Conservation (phyloP, 2,329 filamentous ascomycete species). For the Ophiosphaerella korrae region DNA sequence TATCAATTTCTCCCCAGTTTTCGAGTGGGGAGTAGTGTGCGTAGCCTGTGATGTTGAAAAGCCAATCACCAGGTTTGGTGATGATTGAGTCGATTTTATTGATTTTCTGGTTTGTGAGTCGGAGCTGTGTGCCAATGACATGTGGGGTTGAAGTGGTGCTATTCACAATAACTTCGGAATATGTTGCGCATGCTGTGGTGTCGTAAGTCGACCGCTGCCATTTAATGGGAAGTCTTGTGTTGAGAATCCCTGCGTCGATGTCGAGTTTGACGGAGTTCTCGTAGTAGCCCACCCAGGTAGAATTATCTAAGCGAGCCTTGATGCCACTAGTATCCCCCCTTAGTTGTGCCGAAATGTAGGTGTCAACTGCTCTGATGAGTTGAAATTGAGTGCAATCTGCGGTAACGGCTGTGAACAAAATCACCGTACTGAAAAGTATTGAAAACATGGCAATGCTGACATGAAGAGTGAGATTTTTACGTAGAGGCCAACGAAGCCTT, state of each 20-base stretch:
- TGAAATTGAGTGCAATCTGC: constrained; percentile 22
- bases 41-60: constrained; percentile 29
- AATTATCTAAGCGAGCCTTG: constrained; percentile 27
- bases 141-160: constrained; percentile 21
- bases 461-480: no score
- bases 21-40: constrained; percentile 20
- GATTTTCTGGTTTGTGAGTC: constrained; percentile 30
- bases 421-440: constrained; percentile 1
- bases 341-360: constrained; percentile 24
- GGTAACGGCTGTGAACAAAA: not conserved
- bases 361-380: constrained; percentile 19
- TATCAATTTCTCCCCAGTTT: constrained; percentile 22
- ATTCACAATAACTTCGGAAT: constrained; percentile 31
- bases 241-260: constrained; percentile 21
- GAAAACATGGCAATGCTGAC: not conserved
- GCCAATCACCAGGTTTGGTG: constrained; percentile 34
- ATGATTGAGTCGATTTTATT: constrained; percentile 29
- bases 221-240: constrained; percentile 21
- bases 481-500: no score
- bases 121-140: constrained; percentile 34
- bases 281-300: constrained; percentile 33
- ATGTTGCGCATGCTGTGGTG: constrained; percentile 27
- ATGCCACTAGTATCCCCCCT: constrained; percentile 16
- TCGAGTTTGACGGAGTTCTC: constrained; percentile 28
- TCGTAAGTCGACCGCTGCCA: constrained; percentile 29